phyloP scores from a whole-genome alignment of 176 grass and related monocot genomes.

The Oryza meyeriana region DNA sequence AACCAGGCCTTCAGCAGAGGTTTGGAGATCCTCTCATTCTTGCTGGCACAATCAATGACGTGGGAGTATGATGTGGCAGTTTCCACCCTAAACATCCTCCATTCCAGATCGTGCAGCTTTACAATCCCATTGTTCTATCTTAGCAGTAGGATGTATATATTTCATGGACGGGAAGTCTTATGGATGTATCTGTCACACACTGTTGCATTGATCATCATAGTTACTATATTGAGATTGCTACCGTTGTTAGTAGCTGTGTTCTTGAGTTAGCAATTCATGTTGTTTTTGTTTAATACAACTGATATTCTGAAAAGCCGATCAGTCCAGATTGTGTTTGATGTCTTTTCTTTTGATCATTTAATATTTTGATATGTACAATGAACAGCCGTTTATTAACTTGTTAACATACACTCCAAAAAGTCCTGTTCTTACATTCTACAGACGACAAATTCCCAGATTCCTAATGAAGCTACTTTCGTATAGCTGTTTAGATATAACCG shows the following conservation, averaged over 20 bases:
- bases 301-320: neutral
- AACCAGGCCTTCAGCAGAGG: slow-evolving; percentile 97
- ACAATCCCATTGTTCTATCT: neutral
- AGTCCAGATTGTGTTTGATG: neutral
- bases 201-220: neutral
- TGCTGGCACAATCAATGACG: slow-evolving; percentile 86
- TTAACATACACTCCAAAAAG: no score
- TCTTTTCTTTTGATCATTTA: neutral
- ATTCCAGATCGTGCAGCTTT: neutral
- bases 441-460: no score
- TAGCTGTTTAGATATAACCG: no score
- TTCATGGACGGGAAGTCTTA: slow-evolving; percentile 2
- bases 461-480: no score
- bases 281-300: neutral
- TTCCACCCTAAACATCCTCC: neutral
- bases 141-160: slow-evolving; percentile 45
- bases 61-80: slow-evolving; percentile 40
- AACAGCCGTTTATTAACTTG: neutral
- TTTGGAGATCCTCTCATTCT: slow-evolving; percentile 94
- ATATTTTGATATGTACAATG: neutral
- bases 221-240: neutral
- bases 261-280: neutral
- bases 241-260: neutral
- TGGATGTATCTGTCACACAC: neutral
- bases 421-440: no score